Evolutionary conservation across 2,329 filamentous ascomycete species (phyloP), one percentile per base, ranked within the genome.

Genomic region (Colletotrichum aenigma): DNA sequence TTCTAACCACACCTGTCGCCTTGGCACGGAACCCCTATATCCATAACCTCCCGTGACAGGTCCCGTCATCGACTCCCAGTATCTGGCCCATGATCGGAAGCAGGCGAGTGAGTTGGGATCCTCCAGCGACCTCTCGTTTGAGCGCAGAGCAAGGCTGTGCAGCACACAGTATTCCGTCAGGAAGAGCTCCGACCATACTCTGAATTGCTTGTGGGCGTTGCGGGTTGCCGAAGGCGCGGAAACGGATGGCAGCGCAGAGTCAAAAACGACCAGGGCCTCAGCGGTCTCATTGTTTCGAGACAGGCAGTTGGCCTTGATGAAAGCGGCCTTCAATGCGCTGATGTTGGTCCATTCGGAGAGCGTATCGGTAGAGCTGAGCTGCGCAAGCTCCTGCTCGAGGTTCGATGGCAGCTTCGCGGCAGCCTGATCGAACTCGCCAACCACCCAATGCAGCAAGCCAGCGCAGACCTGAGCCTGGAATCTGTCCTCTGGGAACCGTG

Each of bases 401-500:
- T 91, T 90, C 74, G 88, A 88, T 6, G 95, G 94, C 16, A 98
- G 86, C 72, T 88, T 90, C 43, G 86, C 86, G 56, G 91, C 84
- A 48, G 93, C 93, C 56, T 91, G 83, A 1, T 86, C 87, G 78
- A 94, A 94, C 79, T 97, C 94, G 38, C 91, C 92, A 69, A 94
- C 85, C 10, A 92, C 91, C 92, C 94, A 98, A 81, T 97, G 92
- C 80, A 98, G 88, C 94, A 96, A 97, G 70, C 93, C 96, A 60
- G 96, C 84, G 83, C 95, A 97, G 67, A 97, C 93, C 76, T 92
- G 93, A 36, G 95, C 96, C 84, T 98, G 95, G 79, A 96, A 93
- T 70, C 85, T 88, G 79, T 94, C 92, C 82, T 93, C 89, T 15
- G 84, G 83, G 78, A 88, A 85, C 9, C 81, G 81, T 7, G 87